Conservation (phyloP, 768 basidiomycete genomes). For the Boletus barrowsii region DNA sequence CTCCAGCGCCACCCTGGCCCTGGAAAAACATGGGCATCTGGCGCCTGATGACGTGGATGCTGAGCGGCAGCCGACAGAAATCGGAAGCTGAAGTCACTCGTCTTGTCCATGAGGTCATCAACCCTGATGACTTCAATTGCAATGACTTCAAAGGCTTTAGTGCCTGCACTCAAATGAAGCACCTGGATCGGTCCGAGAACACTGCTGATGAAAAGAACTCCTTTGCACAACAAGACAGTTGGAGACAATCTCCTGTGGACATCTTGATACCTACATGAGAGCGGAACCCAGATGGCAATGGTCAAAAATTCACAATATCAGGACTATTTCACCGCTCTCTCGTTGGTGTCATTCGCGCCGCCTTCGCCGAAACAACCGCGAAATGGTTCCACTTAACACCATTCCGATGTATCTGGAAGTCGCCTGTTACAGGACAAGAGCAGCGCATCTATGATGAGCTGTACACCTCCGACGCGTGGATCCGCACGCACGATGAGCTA, state of each 20-base stretch:
- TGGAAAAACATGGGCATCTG: conserved; percentile 9
- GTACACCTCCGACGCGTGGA: conserved; percentile 24
- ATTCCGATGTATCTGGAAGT: conserved; percentile 22
- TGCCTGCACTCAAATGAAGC: no score
- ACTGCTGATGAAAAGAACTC: no score
- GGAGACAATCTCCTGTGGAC: conserved; percentile 14
- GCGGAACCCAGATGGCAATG: conserved; percentile 5
- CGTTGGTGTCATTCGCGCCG: conserved; percentile 6
- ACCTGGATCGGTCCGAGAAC: no score
- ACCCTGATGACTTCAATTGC: neutral
- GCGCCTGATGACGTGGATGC: conserved; percentile 15
- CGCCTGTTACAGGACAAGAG: conserved; percentile 1
- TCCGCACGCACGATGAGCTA: conserved; percentile 19
- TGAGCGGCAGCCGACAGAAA: conserved; percentile 2
- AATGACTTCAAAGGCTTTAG: no score
- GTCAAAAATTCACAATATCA: conserved; percentile 20
- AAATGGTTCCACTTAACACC: conserved; percentile 25
- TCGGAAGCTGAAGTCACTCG: conserved; percentile 7
- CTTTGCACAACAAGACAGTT: neutral
- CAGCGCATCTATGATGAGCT: conserved; percentile 22
- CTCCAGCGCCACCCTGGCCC: conserved; percentile 10
- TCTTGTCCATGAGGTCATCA: neutral
- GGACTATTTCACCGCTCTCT: conserved; percentile 28
- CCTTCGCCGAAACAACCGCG: conserved; percentile 4
- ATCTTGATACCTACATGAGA: conserved; percentile 32